Conservation (phyloP, 1,284 basidiomycete species). For the Schizophyllum commune region DNA sequence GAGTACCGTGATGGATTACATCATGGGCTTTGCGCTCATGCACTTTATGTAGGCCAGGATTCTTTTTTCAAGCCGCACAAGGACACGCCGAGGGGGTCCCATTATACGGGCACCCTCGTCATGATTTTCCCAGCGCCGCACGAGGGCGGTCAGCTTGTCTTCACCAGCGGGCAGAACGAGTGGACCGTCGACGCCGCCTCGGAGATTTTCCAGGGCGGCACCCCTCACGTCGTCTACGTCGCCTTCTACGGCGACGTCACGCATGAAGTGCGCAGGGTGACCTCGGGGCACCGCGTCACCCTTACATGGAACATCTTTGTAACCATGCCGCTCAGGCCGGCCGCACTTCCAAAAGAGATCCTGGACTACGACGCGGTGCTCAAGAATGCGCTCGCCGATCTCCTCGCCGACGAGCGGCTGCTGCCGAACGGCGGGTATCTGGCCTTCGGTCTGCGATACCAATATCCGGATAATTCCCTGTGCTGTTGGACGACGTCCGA, state of each 20-base stretch:
- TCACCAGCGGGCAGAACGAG: constrained; percentile 21
- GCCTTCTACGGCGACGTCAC: constrained; percentile 33
- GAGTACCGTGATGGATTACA: constrained; percentile 14
- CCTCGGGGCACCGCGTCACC: constrained; percentile 30
- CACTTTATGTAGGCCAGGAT: constrained; percentile 15
- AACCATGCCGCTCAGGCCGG: neutral
- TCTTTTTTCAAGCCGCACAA: constrained; percentile 23
- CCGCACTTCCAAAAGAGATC: neutral
- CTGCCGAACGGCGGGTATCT: constrained; percentile 23
- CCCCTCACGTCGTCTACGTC: constrained; percentile 17
- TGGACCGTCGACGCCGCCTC: constrained; percentile 20
- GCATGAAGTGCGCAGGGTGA: constrained; percentile 31
- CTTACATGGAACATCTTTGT: constrained; percentile 33
- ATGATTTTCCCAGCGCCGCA: constrained; percentile 31
- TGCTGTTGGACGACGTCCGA: neutral
- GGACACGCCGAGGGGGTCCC: constrained; percentile 21
- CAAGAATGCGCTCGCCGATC: constrained; percentile 8
- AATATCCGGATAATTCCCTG: constrained; percentile 18
- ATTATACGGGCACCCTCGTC: constrained; percentile 28
- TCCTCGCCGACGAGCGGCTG: constrained; percentile 16
- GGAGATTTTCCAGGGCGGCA: neutral
- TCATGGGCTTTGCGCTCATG: neutral
- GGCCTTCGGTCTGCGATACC: constrained; percentile 23
- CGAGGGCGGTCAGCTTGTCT: constrained; percentile 27
- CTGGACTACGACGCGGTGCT: constrained; percentile 1